Evolutionary conservation across 805 yeast genomes (phyloP), one percentile per base, ranked within the genome.

Genomic region (Yarrowia deformans): DNA sequence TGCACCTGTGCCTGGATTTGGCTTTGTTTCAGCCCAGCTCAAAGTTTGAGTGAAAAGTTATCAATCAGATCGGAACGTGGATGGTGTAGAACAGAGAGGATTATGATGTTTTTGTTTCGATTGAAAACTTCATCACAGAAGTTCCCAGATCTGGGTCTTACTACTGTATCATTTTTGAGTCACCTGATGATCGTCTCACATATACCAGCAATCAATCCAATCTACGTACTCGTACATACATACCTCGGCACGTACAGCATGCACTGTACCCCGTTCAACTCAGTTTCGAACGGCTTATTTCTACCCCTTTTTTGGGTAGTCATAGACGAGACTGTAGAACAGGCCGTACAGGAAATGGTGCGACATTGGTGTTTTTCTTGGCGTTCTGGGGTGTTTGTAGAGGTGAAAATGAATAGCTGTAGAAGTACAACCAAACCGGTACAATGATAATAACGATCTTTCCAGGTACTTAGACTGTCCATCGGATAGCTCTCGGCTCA

Each of bases 41-140:
- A 49, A 49, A 49, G 54, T 49, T 49, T 16, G 54, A 32, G 16
- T 29, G 54, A 49, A 49, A 49, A 49, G 54, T 49, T 49, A 49
- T 49, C 54, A 49, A 49, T 49, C 54, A 19, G 12, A 49, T 49
- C 54, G 48, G 29, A 4, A 23, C 29, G 18, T 45, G 40, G 40
- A 39, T 12, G 16, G 12, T 10, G 12, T 39, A 16, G 40, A 39
- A 10, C 7, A 39, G 37, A 34, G 8, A 34, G 35, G 35, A 34
- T n/a, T n/a, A n/a, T n/a, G n/a, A n/a, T n/a, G n/a, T 23, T 23
- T 2, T 23, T 23, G 2, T 23, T 23, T 23, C 4, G 4, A 4
- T 4, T 23, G 29, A 23, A 23, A 23, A 23, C 29, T 23, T 23
- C 3, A 23, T 23, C 29, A 2, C 29, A 23, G 29, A 23, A 2